Base-by-base conservation (phyloP, 768 basidiomycete genomes). In the Crucibulum laeve region DNA sequence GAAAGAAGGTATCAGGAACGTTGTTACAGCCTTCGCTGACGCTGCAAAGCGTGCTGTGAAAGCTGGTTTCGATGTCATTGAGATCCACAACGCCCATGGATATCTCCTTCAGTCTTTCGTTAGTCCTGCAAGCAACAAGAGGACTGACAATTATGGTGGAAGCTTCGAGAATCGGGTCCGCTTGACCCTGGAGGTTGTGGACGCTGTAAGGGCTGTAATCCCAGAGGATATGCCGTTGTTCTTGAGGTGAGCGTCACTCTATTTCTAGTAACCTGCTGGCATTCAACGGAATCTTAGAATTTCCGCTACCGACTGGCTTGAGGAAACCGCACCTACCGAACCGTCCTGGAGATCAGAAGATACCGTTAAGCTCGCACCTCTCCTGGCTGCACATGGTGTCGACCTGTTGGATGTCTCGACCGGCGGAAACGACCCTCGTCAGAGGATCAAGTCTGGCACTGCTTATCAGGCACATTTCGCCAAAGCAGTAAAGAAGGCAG, bases 371-470 rank as follows among this genome's bases (percentile, higher is more conserved):
- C 65, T 90, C 18, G 76, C 80, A 2, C 63, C 68, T 13, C 71
- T 81, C 48, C 71, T 91, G 13, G 69, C 68, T 11, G 71, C 76
- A 10, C 72, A 79, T 33, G 87, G 87, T 4, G 74, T 91, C 42
- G 90, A 91, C 58, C 65, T 91, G 25, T 62, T 91, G 36, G 88
- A 91, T 50, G 74, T 87, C 25, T 84, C 81, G 3, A 71, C 73
- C 0, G 87, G 80, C 3, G 90, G 87, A 1, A 77, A 73, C 41
- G 65, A 72, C 45, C 56, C 69, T 1, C 52, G 56, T 34, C 76
- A 77, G 46, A 61, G 62, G 39, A 53, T 71, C 18, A 57, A 60
- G n/a, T 38, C 45, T 15, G 64, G 63, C 0, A 61, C 59, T 6
- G 69, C 68, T 2, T 80, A 74, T 49, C 80, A 88, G 62, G 76